Base-by-base conservation (phyloP, 2,329 filamentous ascomycete genomes). In the Lachnellula willkommii region DNA sequence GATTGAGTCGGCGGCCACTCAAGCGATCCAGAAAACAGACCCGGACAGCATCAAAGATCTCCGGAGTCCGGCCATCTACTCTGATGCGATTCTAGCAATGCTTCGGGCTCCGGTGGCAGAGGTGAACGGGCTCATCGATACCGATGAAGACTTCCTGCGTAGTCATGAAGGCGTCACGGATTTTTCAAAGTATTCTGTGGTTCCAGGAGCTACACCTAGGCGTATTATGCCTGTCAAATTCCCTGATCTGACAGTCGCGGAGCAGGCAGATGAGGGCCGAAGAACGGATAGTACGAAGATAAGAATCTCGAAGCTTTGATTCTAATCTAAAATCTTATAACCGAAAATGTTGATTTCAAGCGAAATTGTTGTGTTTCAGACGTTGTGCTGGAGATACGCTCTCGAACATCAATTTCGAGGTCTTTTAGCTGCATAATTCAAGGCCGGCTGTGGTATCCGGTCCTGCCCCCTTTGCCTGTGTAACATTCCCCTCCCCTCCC, bases 101-200 rank as follows among this genome's bases (percentile, higher is more conserved):
- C 74, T 94, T 1, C 69, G 73, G 9, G 79, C 86, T 0, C 82
- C 85, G 0, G 72, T 82, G 0, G 60, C 73, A 0, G 70, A 71
- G 4, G 85, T 94, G 22, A 95, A 90, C 67, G 90, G 90, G 0
- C 72, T 82, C 45, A 73, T 93, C 5, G 77, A 86, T 56, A 79
- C 91, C 1, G 90, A 95, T 65, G 90, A 95, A 68, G 90, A 95
- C 67, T 94, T 91, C 62, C 74, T 95, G 32, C 77, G 87, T 17
- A 75, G 79, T 6, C 77, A 85, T 57, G 76, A 73, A 20, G 84
- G 85, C 1, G 75, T 91, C 3, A 77, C 72, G 0, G 88, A 95
- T 68, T 94, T 95, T 64, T 78, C 78, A 0, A 80, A 83, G 65
- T 95, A 95, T 68, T 81, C 78, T 36, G 70, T 93, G n/a, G 76